Base-by-base conservation (phyloP, 495 filamentous ascomycete genomes). In the Chlorociboria aeruginascens region DNA sequence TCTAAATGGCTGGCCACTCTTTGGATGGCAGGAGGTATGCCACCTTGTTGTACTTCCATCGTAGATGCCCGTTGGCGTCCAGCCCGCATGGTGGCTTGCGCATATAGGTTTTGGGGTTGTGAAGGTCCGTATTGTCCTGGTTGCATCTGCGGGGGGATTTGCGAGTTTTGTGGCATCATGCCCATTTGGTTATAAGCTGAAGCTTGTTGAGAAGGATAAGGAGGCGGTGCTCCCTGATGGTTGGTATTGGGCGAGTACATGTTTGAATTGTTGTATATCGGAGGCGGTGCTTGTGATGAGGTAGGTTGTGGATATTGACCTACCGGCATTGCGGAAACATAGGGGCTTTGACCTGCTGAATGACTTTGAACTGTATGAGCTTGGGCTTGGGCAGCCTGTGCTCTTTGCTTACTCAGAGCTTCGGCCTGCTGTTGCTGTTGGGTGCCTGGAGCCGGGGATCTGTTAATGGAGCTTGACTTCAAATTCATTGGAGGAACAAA, bases 401-500 rank as follows among this genome's bases (percentile, higher is more conserved):
- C 79, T 48, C 87, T 75, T 63, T 94, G 88, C 63, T 93, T 94
- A 70, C 86, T 92, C 11, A 88, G 62, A 32, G 86, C 86, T 62
- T 96, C 90, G 44, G 86, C 88, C 63, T 90, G 85, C 64, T 95
- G 87, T 59, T 99, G 93, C 58, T 96, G 89, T 57, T 96, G 89
- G 35, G 94, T 89, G n/a, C 92, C 89, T 4, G 93, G 90, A 39
- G 93, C 89, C 7, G 90, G 86, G 8, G 92, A 93, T 57, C 88
- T 80, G 55, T 82, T 85, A 28, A 83, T 67, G 9, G 86, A 81
- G 36, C 82, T 85, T 33, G 86, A 78, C 63, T 94, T 95, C 38
- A 95, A 66, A 54, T 94, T 95, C 87, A 95, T 93, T 8, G 90
- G 93, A n/a, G 93, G 93, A 31, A 96, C 81, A 59, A 97, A 99